Conservation (phyloP, 2,329 filamentous ascomycete species). For the Aspergillus flavus region DNA sequence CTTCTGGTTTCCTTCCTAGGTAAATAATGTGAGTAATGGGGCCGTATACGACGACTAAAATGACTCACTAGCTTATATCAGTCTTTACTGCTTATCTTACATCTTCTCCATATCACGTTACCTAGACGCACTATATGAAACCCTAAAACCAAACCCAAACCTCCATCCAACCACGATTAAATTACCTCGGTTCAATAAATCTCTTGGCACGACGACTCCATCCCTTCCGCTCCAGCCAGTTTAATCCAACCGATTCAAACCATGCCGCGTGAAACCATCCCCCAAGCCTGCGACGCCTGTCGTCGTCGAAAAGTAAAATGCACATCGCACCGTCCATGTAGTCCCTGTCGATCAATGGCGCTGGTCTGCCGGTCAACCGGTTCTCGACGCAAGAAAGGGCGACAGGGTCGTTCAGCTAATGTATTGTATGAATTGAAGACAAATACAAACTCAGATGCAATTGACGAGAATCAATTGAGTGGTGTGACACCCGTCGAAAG, state of each 20-base stretch:
- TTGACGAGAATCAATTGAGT: background rate
- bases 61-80: too few relatives aligned
- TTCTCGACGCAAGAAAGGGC: slow-evolving; percentile 23
- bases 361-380: slow-evolving; percentile 21
- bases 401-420: slow-evolving; percentile 25
- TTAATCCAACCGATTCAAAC: background rate
- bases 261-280: slow-evolving; percentile 14
- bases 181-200: too few relatives aligned
- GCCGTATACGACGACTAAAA: too few relatives aligned
- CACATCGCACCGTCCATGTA: slow-evolving; percentile 20
- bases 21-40: too few relatives aligned
- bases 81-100: too few relatives aligned
- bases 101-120: too few relatives aligned
- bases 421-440: slow-evolving; percentile 21
- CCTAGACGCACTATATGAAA: too few relatives aligned
- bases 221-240: background rate
- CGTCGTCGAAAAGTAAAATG: slow-evolving; percentile 29
- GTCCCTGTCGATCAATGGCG: slow-evolving; percentile 19
- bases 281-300: slow-evolving; percentile 28
- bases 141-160: too few relatives aligned
- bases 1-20: too few relatives aligned
- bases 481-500: background rate
- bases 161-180: too few relatives aligned
- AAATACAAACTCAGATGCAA: background rate
- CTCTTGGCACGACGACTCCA: background rate